These are phyloP conservation scores for Coleophoma cylindrospora DNA, from an alignment of 2,329 filamentous ascomycete genomes.

Conservation along the genomic window DNA sequence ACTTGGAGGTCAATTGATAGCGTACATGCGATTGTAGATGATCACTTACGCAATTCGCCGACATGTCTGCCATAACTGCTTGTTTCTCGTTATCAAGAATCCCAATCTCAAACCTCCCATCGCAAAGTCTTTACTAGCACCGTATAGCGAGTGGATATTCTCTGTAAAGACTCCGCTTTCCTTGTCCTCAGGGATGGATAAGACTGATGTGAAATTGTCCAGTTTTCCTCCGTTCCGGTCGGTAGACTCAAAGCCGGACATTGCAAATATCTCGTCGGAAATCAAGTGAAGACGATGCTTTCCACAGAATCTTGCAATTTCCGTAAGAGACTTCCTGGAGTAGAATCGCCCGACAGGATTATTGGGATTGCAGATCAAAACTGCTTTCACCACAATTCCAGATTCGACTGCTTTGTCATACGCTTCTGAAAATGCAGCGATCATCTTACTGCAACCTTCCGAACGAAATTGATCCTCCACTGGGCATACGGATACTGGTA, in stretches of 20 bases:
- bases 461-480: slow-evolving; percentile 14
- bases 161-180: slow-evolving; percentile 36
- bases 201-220: slow-evolving; percentile 38
- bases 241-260: slow-evolving; percentile 30
- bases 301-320: slow-evolving; percentile 31
- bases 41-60: slow-evolving; percentile 15
- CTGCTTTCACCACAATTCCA: slow-evolving; percentile 29
- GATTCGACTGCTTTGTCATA: slow-evolving; percentile 21
- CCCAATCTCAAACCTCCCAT: slow-evolving; percentile 35
- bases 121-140: slow-evolving; percentile 32
- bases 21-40: not conserved
- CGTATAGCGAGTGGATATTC: slow-evolving; percentile 34
- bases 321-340: slow-evolving; percentile 14
- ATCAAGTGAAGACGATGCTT: slow-evolving; percentile 37
- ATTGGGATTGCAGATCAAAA: slow-evolving; percentile 31
- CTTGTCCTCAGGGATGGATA: slow-evolving; percentile 34
- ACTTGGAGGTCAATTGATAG: not conserved
- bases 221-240: slow-evolving; percentile 16
- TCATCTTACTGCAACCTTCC: not conserved
- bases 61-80: slow-evolving; percentile 16
- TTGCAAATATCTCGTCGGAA: slow-evolving; percentile 42
- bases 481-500: slow-evolving; percentile 19
- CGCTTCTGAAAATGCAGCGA: slow-evolving; percentile 30
- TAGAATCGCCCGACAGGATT: slow-evolving; percentile 16
- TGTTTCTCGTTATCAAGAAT: slow-evolving; percentile 28